phyloP scores from a whole-genome alignment of 306 rosid genomes.

The Cercis canadensis region DNA sequence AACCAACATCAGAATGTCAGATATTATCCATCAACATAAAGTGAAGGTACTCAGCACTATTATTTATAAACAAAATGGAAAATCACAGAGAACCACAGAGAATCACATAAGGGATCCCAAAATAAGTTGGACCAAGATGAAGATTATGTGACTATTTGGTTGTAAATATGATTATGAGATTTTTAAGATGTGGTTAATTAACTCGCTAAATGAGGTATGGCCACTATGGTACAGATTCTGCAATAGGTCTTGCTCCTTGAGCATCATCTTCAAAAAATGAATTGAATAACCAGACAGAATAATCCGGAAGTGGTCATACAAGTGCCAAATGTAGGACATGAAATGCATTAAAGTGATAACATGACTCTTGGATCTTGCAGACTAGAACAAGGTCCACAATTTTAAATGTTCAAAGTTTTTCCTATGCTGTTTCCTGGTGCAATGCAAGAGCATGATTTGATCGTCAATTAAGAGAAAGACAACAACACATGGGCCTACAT shows the following conservation, averaged over 20 bases:
- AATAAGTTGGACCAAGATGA: too few relatives aligned
- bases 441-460: conserved; percentile 6
- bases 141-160: too few relatives aligned
- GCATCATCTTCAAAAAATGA: conserved; percentile 18
- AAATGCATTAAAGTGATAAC: conserved; percentile 21
- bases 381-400: conserved; percentile 33
- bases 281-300: conserved; percentile 5
- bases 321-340: conserved; percentile 30
- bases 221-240: too few relatives aligned
- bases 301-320: conserved; percentile 13
- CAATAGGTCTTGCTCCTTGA: not conserved
- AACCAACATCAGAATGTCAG: too few relatives aligned
- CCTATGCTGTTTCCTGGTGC: conserved; percentile 30
- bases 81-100: too few relatives aligned
- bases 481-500: conserved; percentile 35
- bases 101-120: too few relatives aligned
- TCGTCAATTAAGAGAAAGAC: conserved; percentile 16
- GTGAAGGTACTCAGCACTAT: too few relatives aligned
- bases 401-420: not conserved
- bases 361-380: conserved; percentile 29
- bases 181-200: too few relatives aligned
- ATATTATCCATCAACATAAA: too few relatives aligned
- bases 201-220: too few relatives aligned
- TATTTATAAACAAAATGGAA: too few relatives aligned
- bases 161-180: too few relatives aligned